Evolutionary conservation across 2,329 filamentous ascomycete species (phyloP), one percentile per base, ranked within the genome.

Genomic region (Cladophialophora chaetospira): DNA sequence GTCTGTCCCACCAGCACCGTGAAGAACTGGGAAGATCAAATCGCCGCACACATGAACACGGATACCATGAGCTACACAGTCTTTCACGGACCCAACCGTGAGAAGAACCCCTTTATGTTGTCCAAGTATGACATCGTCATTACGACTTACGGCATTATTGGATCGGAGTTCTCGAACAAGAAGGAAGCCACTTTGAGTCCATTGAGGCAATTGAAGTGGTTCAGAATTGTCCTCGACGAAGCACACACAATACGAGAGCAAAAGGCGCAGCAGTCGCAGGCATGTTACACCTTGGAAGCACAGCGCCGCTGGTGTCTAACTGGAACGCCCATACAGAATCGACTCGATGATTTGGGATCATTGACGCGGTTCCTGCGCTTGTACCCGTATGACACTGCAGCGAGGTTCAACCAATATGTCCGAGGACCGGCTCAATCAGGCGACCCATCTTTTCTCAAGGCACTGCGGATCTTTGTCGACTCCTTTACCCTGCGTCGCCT

Each of bases 241-340:
- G 94, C 92, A 0, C 94, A 99, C 70, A 89, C 89, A 72, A 97
- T 99, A 63, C 89, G 94, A 23, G 93, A 95, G 66, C 87, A 89
- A 61, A 83, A 80, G 3, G 93, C 91, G 0, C 78, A 88, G 36
- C 88, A 93, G 64, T 95, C 91, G 52, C 91, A 92, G 70, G 89
- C 90, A 2, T 89, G 94, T 17, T 92, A 91, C 63, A 82, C 84
- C 17, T 78, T 97, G 2, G 82, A 88, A 58, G 89, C 91, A 2
- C 83, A 89, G 68, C 85, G 92, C 28, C 87, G 92, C 29, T 99
- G 94, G 94, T 93, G 92, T 2, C 90, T 97, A n/a, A 97, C 94
- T 0, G 94, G 93, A 53, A 97, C 94, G 0, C 94, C 92, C 0
- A 89, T 97, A 6, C 93, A 97, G 72, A 99, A 99, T 69, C 87